Conservation (phyloP, 495 filamentous ascomycete species). For the Tuber calosporum region DNA sequence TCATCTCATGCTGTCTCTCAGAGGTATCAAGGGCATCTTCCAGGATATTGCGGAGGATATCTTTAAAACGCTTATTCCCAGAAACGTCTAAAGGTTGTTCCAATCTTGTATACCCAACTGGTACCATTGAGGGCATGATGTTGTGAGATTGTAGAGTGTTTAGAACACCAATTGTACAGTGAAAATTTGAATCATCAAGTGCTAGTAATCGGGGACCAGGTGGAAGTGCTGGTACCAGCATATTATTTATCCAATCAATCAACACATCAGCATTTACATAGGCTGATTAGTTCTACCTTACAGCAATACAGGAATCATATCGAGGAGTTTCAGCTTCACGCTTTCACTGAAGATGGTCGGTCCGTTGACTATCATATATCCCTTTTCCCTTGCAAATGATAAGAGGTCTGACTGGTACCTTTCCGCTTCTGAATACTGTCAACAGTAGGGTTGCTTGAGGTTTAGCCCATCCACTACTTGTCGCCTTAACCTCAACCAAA, state of each 20-base stretch:
- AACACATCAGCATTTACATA: neutral
- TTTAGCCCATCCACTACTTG: neutral
- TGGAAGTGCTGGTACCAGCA: neutral
- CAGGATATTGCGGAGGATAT: slow-evolving; percentile 6
- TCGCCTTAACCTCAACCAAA: neutral
- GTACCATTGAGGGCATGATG: slow-evolving; percentile 10
- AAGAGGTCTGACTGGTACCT: neutral
- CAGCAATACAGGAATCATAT: neutral
- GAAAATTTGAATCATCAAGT: slow-evolving; percentile 9
- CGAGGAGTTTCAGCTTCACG: neutral
- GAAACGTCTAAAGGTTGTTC: slow-evolving; percentile 15
- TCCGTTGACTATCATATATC: neutral
- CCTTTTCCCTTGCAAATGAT: neutral
- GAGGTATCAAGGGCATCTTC: slow-evolving; percentile 12
- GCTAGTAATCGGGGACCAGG: neutral
- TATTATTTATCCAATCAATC: neutral
- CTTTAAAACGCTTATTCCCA: slow-evolving; percentile 20
- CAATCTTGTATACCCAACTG: slow-evolving; percentile 11
- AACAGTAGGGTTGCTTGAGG: neutral
- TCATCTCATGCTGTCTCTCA: neutral
- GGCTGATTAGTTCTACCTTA: neutral
- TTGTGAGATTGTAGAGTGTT: slow-evolving; percentile 7
- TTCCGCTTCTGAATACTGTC: neutral
- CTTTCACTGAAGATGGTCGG: neutral
- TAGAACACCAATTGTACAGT: slow-evolving; percentile 9